Percentiles rank a stretch among this genome's conserved stretches.
Conservation (phyloP, 495 filamentous ascomycete species). For the Xanthoparmelia taractica region DNA sequence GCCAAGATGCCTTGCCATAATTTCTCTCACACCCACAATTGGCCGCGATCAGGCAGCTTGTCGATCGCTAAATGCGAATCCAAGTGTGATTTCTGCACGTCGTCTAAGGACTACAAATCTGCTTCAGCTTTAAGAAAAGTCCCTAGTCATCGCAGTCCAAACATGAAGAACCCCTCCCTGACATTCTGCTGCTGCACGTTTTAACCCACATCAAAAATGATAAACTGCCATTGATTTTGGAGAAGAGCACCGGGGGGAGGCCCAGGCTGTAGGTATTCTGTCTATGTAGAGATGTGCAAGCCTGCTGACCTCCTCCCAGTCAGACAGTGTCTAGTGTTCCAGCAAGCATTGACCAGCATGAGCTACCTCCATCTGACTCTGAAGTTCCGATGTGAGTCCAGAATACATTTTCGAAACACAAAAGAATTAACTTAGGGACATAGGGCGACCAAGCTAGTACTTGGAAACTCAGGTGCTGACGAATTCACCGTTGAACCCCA, state of each 20-base stretch:
- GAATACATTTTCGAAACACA: not conserved
- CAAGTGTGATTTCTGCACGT: not conserved
- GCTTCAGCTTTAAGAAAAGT: constrained; percentile 12
- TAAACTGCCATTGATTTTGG: not conserved
- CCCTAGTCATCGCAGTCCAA: not conserved
- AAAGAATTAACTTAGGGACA: not conserved
- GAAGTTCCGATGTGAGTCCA: not conserved
- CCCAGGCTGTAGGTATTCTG: not conserved
- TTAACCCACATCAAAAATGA: constrained; percentile 10
- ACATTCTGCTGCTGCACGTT: not conserved
- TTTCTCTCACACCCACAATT: not conserved
- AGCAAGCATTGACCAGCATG: not conserved
- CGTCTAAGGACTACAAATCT: constrained; percentile 6
- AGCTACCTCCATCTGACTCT: not conserved
- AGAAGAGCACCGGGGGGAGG: not conserved
- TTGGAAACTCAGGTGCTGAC: not conserved
- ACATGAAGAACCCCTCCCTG: not conserved
- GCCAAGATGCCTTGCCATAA: constrained; percentile 1
- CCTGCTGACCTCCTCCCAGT: not conserved
- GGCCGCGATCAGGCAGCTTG: not conserved
- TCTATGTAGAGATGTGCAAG: not conserved
- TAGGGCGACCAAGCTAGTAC: not conserved
- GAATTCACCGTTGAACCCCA: not conserved
- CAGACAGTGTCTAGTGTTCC: not conserved
- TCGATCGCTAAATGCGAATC: constrained; percentile 2